A percentile compares a stretch with the other conserved stretches of the same genome.
Evolutionary conservation across 352 stramenopile species (phyloP).

Genomic region (Phytophthora megakarya): DNA sequence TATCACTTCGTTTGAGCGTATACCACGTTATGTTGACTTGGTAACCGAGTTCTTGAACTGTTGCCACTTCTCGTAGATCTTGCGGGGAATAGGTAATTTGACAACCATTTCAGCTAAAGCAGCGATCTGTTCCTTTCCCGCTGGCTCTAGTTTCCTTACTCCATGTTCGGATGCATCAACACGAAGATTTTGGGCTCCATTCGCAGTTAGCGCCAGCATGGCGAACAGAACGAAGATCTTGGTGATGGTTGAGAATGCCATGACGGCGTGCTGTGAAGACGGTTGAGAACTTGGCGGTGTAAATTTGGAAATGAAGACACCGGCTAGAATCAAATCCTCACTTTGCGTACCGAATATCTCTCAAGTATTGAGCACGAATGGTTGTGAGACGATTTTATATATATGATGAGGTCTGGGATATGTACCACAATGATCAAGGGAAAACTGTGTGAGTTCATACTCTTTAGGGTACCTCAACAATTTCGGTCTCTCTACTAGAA

Average conservation of each 20-base stretch:
- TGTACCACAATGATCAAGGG: too few relatives aligned
- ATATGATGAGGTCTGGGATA: too few relatives aligned
- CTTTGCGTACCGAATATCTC: too few relatives aligned
- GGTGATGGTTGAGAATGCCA: conserved; percentile 2
- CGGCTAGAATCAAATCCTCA: too few relatives aligned
- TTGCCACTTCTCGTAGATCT: conserved; percentile 11
- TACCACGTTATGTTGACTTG: too few relatives aligned
- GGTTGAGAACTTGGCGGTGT: background rate
- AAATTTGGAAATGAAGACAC: background rate
- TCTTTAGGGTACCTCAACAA: too few relatives aligned
- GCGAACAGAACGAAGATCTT: conserved; percentile 11
- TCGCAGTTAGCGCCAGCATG: background rate
- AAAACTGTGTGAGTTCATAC: too few relatives aligned
- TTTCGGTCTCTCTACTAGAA: too few relatives aligned
- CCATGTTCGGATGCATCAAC: background rate
- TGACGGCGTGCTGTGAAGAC: background rate
- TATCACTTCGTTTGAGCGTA: too few relatives aligned
- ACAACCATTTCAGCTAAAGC: background rate
- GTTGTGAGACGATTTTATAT: too few relatives aligned
- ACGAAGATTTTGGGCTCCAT: background rate
- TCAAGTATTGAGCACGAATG: too few relatives aligned
- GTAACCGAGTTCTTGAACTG: background rate
- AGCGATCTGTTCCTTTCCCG: background rate
- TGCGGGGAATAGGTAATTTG: conserved; percentile 3
- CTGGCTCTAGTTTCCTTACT: background rate